These are phyloP conservation scores for Hsuehochloa calcarea DNA, from an alignment of 176 grass and related monocot species.

Conservation along the genomic window DNA sequence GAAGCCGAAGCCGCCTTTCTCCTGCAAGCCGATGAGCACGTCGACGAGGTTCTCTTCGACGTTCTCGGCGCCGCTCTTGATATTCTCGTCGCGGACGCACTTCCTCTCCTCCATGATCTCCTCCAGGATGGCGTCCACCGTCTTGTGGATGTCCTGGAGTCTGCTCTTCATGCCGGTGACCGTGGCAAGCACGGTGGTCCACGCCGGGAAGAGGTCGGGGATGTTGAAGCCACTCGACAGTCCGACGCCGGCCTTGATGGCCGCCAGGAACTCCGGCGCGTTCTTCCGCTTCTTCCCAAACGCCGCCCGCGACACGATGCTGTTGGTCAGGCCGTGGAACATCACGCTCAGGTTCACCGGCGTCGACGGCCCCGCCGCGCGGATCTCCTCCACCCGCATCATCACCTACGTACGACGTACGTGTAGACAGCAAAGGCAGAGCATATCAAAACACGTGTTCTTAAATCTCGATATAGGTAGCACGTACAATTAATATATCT, in stretches of 20 bases:
- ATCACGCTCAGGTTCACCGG: conserved; percentile 42
- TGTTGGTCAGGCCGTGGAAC: conserved; percentile 40
- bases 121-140: conserved; percentile 37
- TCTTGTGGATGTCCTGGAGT: conserved; percentile 29
- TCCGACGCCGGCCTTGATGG: conserved; percentile 40
- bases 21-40: conserved; percentile 51
- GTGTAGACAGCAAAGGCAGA: not conserved
- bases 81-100: conserved; percentile 5
- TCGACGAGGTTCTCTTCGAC: conserved; percentile 51
- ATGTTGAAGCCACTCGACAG: conserved; percentile 41
- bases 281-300: conserved; percentile 41
- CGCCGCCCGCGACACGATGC: conserved; percentile 33
- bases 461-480: too few species aligned
- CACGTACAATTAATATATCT: too few species aligned
- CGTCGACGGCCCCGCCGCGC: not conserved
- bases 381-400: conserved; percentile 30
- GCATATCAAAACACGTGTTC: not conserved
- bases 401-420: conserved; percentile 1
- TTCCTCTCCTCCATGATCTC: conserved; percentile 43
- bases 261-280: conserved; percentile 27
- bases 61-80: conserved; percentile 12
- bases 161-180: conserved; percentile 45
- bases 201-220: conserved; percentile 41
- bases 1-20: conserved; percentile 40
- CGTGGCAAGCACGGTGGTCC: conserved; percentile 24